Percentiles rank a stretch among this genome's conserved stretches.
These are phyloP conservation scores for Mariannaea sp. DNA, from an alignment of 2,329 filamentous ascomycete species.

Conservation along the genomic window DNA sequence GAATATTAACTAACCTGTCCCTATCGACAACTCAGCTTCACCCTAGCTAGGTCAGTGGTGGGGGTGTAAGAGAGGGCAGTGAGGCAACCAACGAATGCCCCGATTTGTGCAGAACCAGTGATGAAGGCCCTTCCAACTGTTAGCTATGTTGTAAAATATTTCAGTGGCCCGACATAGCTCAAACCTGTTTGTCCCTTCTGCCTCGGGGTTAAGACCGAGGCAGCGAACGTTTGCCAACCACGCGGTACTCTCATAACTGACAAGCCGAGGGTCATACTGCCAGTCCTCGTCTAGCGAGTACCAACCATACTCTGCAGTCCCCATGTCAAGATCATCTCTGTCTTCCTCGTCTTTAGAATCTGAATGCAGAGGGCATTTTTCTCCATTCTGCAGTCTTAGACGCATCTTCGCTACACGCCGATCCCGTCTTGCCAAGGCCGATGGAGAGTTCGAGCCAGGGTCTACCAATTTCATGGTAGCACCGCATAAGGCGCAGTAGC, in stretches of 20 bases:
- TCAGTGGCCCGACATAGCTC: background rate
- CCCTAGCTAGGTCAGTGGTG: background rate
- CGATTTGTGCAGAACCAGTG: background rate
- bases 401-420: background rate
- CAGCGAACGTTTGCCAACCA: constrained; percentile 13
- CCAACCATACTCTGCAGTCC: constrained; percentile 1
- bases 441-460: background rate
- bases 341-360: background rate
- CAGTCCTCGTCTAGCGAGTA: constrained; percentile 8
- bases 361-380: background rate
- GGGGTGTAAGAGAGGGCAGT: background rate
- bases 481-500: constrained; percentile 21
- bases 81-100: background rate
- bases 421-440: constrained; percentile 1
- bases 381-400: background rate
- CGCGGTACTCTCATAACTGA: background rate
- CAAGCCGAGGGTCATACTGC: constrained; percentile 10
- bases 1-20: background rate
- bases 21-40: background rate
- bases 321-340: background rate
- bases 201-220: constrained; percentile 7
- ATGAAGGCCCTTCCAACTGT: constrained; percentile 4
- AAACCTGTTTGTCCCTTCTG: background rate
- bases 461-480: background rate
- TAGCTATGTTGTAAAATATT: background rate